Percentiles rank a stretch among this genome's conserved stretches.
These are phyloP conservation scores for Trebouxiophyceae sp. DNA, from an alignment of 163 green algal species.

Conservation along the genomic window DNA sequence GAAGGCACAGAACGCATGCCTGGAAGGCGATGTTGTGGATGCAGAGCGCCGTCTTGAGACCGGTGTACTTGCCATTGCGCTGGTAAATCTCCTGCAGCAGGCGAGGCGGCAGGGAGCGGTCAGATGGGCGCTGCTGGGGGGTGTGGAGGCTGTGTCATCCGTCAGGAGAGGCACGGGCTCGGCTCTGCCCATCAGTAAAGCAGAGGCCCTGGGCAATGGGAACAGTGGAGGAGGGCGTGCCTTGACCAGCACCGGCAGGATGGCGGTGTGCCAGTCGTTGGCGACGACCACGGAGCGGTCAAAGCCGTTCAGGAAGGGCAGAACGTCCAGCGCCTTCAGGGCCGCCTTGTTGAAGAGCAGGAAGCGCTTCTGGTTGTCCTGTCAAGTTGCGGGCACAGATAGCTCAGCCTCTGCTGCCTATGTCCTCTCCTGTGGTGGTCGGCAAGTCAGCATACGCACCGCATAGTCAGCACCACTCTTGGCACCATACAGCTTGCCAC, in stretches of 20 bases:
- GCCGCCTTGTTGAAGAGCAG: conserved; percentile 90
- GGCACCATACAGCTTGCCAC: conserved; percentile 91
- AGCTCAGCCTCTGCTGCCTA: too few relatives aligned
- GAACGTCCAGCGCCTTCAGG: conserved; percentile 64
- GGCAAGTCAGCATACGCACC: too few relatives aligned
- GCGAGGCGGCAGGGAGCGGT: too few relatives aligned
- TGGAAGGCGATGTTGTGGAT: conserved; percentile 99
- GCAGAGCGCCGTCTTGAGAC: conserved; percentile 80
- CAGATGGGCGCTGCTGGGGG: too few relatives aligned
- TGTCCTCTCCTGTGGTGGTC: too few relatives aligned
- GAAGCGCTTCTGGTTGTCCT: conserved; percentile 95
- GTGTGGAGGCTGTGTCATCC: too few relatives aligned
- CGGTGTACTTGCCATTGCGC: conserved; percentile 68
- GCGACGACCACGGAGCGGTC: conserved; percentile 80
- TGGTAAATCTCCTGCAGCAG: conserved; percentile 69
- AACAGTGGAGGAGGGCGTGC: conserved; percentile 12
- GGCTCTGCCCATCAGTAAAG: too few relatives aligned
- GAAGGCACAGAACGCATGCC: too few relatives aligned
- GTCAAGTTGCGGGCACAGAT: too few relatives aligned
- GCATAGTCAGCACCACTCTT: conserved; percentile 56
- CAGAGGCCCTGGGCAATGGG: too few relatives aligned
- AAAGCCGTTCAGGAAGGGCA: conserved; percentile 87
- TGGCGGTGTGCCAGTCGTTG: conserved; percentile 95
- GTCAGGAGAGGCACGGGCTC: too few relatives aligned
- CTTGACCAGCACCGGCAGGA: conserved; percentile 91